A percentile compares a stretch with the other conserved stretches of the same genome.
Evolutionary conservation across 768 basidiomycete genomes (phyloP).

Genomic region (Rhizopogon salebrosus): DNA sequence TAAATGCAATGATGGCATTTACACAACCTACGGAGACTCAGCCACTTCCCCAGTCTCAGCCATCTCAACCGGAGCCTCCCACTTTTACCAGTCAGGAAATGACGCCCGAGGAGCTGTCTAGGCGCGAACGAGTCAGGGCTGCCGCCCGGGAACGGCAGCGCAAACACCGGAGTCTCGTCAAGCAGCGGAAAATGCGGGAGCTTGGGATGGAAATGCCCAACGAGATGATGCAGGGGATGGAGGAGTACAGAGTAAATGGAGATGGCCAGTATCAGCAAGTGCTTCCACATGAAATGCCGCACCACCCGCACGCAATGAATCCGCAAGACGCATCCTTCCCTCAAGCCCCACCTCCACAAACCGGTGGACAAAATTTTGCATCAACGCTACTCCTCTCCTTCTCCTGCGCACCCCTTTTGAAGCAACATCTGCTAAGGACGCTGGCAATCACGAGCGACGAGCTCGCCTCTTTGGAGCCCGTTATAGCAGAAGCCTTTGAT

Average conservation of each 20-base stretch:
- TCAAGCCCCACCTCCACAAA: conserved; percentile 39
- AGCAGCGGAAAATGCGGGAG: conserved; percentile 76
- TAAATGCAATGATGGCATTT: conserved; percentile 40
- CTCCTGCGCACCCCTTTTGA: conserved; percentile 67
- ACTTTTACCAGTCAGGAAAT: conserved; percentile 31
- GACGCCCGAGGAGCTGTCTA: conserved; percentile 58
- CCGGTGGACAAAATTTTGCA: conserved; percentile 75
- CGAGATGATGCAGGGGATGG: conserved; percentile 60
- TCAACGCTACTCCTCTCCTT: conserved; percentile 74
- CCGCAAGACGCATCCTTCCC: conserved; percentile 61
- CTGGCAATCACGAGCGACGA: conserved; percentile 77
- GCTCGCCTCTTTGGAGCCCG: conserved; percentile 68
- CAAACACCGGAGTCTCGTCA: conserved; percentile 75
- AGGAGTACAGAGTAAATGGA: conserved; percentile 57
- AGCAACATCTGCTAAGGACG: conserved; percentile 68
- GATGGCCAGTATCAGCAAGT: conserved; percentile 35
- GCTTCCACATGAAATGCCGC: conserved; percentile 31
- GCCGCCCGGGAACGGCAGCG: conserved; percentile 78
- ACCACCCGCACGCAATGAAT: conserved; percentile 27
- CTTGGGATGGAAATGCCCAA: conserved; percentile 80
- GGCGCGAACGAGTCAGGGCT: conserved; percentile 67
- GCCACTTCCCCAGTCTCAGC: conserved; percentile 28
- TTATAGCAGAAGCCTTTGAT: conserved; percentile 82
- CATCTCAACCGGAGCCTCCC: conserved; percentile 20
- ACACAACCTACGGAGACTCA: conserved; percentile 29